A percentile compares a stretch with the other conserved stretches of the same genome.
These are phyloP conservation scores for Suhomyces sp. DNA, from an alignment of 805 yeast species.

Conservation along the genomic window DNA sequence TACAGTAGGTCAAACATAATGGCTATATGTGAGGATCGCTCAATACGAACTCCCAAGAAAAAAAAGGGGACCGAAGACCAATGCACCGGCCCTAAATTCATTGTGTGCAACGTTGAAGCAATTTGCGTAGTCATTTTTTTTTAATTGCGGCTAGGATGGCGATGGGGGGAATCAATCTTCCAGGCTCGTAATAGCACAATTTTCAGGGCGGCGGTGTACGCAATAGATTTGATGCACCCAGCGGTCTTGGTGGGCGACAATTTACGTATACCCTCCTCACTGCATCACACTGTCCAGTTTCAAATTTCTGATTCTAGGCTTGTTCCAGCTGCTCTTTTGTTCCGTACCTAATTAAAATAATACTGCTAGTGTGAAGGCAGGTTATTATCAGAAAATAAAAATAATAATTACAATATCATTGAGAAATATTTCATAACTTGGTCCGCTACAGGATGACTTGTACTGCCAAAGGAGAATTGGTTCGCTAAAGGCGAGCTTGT, in stretches of 20 bases:
- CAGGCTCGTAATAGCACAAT: neutral
- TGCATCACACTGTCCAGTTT: neutral
- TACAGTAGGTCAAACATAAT: neutral
- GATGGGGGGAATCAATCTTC: neutral
- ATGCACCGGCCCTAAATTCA: neutral
- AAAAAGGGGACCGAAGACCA: neutral
- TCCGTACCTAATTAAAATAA: neutral
- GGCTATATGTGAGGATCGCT: neutral
- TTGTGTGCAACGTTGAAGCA: neutral
- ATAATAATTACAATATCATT: no score
- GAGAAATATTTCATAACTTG: neutral
- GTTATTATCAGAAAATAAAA: neutral
- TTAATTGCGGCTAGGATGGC: neutral
- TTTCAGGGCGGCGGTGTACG: neutral
- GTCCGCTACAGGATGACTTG: neutral
- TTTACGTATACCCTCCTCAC: neutral
- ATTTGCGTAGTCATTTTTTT: neutral
- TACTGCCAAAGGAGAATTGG: neutral
- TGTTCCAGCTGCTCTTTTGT: neutral
- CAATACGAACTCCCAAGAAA: neutral
- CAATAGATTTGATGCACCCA: neutral
- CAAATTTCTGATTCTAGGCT: neutral
- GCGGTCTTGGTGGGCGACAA: neutral
- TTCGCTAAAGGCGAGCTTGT: neutral
- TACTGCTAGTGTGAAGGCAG: neutral